These are phyloP conservation scores for Dicorynia guianensis DNA, from an alignment of 306 rosid species.

Conservation along the genomic window DNA sequence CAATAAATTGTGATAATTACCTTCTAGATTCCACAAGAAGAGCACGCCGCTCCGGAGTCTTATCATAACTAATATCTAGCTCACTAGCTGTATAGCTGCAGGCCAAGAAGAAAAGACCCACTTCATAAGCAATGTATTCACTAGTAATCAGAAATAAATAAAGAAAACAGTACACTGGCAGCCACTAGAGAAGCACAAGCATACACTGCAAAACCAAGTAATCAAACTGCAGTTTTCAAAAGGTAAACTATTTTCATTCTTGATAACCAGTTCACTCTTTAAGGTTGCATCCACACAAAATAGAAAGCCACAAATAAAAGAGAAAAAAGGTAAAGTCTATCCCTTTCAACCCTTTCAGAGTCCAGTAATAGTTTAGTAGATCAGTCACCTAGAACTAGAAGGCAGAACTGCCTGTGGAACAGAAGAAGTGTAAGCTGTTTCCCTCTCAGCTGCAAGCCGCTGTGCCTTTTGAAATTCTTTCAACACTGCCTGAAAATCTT, in stretches of 20 bases:
- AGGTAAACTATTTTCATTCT: slow-evolving; percentile 15
- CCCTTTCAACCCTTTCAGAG: slow-evolving; percentile 9
- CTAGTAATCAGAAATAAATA: slow-evolving; percentile 21
- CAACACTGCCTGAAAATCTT: slow-evolving; percentile 93
- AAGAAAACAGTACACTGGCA: slow-evolving; percentile 11
- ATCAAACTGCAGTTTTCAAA: slow-evolving; percentile 17
- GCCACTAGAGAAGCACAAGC: slow-evolving; percentile 34
- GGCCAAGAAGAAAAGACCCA: background rate
- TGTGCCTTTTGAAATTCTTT: slow-evolving; percentile 98
- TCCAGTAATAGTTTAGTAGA: slow-evolving; percentile 32
- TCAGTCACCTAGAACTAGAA: slow-evolving; percentile 76
- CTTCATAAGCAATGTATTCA: background rate
- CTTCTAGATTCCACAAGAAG: slow-evolving; percentile 88
- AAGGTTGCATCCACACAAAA: background rate
- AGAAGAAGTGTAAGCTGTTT: slow-evolving; percentile 87
- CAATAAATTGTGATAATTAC: slow-evolving; percentile 49
- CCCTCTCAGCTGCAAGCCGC: slow-evolving; percentile 98
- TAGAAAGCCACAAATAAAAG: slow-evolving; percentile 13
- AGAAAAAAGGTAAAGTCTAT: background rate
- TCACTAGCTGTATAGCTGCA: slow-evolving; percentile 66
- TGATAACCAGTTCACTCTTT: slow-evolving; percentile 12
- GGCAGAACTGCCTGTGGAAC: slow-evolving; percentile 78
- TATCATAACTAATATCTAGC: slow-evolving; percentile 52
- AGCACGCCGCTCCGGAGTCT: slow-evolving; percentile 65
- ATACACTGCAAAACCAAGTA: slow-evolving; percentile 22